Evolutionary conservation across 768 basidiomycete genomes (phyloP).

Genomic region (Pholiota conissans): DNA sequence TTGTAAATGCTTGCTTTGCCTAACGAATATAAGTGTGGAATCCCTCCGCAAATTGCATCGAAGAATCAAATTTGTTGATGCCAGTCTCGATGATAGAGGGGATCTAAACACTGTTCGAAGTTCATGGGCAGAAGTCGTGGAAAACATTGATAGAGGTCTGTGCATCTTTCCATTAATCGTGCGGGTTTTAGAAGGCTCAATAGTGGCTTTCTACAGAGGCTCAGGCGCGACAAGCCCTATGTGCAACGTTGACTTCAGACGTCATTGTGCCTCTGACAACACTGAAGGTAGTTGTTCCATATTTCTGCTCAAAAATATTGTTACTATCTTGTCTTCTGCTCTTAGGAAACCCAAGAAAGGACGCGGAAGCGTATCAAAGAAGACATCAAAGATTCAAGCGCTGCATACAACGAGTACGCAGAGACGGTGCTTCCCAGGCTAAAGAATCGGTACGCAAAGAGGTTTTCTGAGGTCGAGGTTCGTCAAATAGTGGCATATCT

Average conservation of each 20-base stretch:
- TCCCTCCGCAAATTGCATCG: constrained; percentile 72
- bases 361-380: constrained; percentile 92
- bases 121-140: constrained; percentile 84
- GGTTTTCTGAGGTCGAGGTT: constrained; percentile 88
- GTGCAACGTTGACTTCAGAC: constrained; percentile 66
- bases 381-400: constrained; percentile 78
- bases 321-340: background rate
- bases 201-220: constrained; percentile 55
- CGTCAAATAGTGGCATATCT: constrained; percentile 10
- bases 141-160: constrained; percentile 81
- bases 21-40: constrained; percentile 54
- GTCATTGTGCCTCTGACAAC: constrained; percentile 68
- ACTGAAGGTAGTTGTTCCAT: constrained; percentile 52
- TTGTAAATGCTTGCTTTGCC: background rate
- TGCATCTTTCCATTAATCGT: constrained; percentile 2
- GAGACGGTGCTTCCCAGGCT: constrained; percentile 79
- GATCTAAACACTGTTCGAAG: constrained; percentile 63
- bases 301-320: background rate
- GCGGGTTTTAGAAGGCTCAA: background rate
- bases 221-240: constrained; percentile 79
- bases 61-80: constrained; percentile 70
- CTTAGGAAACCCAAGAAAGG: constrained; percentile 85
- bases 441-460: constrained; percentile 78
- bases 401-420: constrained; percentile 78
- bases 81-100: constrained; percentile 68